These are phyloP conservation scores for Chrysopogon serrulatus DNA, from an alignment of 176 grass and related monocot species.

Conservation along the genomic window DNA sequence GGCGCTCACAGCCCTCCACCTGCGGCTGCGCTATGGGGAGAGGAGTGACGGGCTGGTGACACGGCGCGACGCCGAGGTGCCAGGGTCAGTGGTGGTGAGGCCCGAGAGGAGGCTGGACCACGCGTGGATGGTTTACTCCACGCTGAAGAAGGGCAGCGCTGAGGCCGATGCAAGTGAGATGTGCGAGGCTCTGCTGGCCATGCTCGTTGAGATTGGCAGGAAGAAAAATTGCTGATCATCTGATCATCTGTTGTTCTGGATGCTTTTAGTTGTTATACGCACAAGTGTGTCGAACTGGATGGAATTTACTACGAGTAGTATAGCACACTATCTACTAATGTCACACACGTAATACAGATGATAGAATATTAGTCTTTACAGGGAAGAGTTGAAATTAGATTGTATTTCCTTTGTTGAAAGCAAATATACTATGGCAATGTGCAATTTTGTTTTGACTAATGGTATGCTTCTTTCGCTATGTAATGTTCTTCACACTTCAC, in stretches of 20 bases:
- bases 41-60: constrained; percentile 76
- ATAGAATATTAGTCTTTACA: neutral
- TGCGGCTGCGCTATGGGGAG: constrained; percentile 65
- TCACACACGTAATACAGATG: neutral
- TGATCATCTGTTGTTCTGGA: neutral
- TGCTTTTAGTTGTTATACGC: neutral
- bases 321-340: neutral
- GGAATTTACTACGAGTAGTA: neutral
- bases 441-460: neutral
- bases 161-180: constrained; percentile 78
- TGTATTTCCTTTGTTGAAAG: neutral
- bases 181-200: constrained; percentile 69
- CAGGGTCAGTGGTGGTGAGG: constrained; percentile 75
- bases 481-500: neutral
- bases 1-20: constrained; percentile 61
- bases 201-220: constrained; percentile 71
- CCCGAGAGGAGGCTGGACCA: constrained; percentile 76
- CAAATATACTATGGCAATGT: neutral
- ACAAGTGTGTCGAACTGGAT: neutral
- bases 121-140: constrained; percentile 81
- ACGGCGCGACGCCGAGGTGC: constrained; percentile 69
- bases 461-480: neutral
- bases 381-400: neutral
- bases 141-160: constrained; percentile 26
- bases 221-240: neutral